phyloP scores from a whole-genome alignment of 2,329 filamentous ascomycete genomes.

The Anthostomella pinea region DNA sequence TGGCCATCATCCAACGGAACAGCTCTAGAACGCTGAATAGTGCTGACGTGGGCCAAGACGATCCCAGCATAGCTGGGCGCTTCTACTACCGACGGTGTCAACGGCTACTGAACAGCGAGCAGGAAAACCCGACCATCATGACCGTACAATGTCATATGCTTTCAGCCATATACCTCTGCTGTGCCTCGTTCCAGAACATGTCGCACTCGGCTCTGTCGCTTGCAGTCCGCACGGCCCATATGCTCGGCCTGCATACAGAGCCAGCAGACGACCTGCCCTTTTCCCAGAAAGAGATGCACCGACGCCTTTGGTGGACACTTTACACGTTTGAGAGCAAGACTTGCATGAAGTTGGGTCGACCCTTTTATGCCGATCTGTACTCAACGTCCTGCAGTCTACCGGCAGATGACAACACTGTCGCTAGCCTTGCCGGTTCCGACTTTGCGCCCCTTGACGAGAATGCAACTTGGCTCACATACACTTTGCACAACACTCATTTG shows the following conservation, averaged over 20 bases:
- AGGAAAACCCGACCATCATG: constrained; percentile 45
- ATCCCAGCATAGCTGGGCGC: constrained; percentile 42
- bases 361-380: constrained; percentile 34
- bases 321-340: constrained; percentile 47
- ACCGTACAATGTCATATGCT: constrained; percentile 49
- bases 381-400: constrained; percentile 37
- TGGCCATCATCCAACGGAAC: constrained; percentile 26
- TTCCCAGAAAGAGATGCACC: constrained; percentile 31
- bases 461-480: constrained; percentile 39
- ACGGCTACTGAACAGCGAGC: constrained; percentile 39
- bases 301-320: constrained; percentile 51
- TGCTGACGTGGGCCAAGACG: constrained; percentile 24
- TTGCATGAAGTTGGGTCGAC: constrained; percentile 46
- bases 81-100: constrained; percentile 48
- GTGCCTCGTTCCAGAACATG: constrained; percentile 48
- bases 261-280: constrained; percentile 39
- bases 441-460: constrained; percentile 31
- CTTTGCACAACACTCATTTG: constrained; percentile 34
- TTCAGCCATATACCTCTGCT: constrained; percentile 43
- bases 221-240: constrained; percentile 44
- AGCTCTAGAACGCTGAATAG: constrained; percentile 10
- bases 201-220: constrained; percentile 38
- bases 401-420: constrained; percentile 32
- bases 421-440: constrained; percentile 29
- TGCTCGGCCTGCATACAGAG: constrained; percentile 47